Evolutionary conservation across 768 basidiomycete genomes (phyloP).

Genomic region (Termitomyces heimii): DNA sequence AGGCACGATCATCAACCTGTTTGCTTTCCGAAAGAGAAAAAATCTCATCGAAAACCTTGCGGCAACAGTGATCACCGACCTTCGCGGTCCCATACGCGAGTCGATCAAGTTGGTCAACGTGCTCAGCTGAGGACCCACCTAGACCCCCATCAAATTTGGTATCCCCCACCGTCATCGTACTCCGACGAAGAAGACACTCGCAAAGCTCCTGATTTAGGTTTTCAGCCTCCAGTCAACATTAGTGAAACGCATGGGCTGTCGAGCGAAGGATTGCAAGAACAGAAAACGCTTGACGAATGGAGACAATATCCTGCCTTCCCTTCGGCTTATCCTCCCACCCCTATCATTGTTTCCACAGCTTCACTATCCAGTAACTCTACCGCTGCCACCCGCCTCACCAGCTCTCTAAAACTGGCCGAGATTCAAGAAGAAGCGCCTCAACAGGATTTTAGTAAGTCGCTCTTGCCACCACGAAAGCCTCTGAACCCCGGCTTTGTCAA

Average conservation of each 20-base stretch:
- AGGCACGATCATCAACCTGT: slow-evolving; percentile 1
- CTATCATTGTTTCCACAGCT: slow-evolving; percentile 33
- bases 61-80: not conserved
- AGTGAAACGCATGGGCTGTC: not conserved
- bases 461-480: slow-evolving; percentile 59
- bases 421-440: slow-evolving; percentile 34
- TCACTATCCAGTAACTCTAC: slow-evolving; percentile 15
- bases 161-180: slow-evolving; percentile 48
- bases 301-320: slow-evolving; percentile 69
- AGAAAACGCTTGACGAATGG: slow-evolving; percentile 56
- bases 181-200: slow-evolving; percentile 26
- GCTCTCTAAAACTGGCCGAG: slow-evolving; percentile 19
- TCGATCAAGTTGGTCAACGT: slow-evolving; percentile 9
- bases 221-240: not conserved
- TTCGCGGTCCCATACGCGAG: slow-evolving; percentile 1
- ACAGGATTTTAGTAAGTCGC: slow-evolving; percentile 69
- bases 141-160: slow-evolving; percentile 45
- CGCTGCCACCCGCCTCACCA: not conserved
- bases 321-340: slow-evolving; percentile 72
- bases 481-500: slow-evolving; percentile 51
- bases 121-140: slow-evolving; percentile 1
- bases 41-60: not conserved
- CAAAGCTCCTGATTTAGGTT: slow-evolving; percentile 2
- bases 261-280: slow-evolving; percentile 6
- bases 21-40: slow-evolving; percentile 10